phyloP scores from a whole-genome alignment of 2,329 filamentous ascomycete species.

The Phialocephala sp. region DNA sequence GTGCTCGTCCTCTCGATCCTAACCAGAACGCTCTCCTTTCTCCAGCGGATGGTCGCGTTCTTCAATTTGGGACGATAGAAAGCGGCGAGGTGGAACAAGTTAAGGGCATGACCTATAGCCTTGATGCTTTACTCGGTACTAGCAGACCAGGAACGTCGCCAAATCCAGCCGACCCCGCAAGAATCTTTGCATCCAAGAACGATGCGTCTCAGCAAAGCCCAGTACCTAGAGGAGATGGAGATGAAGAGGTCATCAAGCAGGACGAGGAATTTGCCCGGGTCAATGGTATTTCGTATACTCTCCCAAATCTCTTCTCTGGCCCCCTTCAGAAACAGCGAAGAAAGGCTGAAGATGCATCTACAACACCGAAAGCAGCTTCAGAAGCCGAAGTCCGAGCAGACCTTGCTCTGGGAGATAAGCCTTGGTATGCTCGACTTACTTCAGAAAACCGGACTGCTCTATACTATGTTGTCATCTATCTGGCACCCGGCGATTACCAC shows the following conservation, averaged over 20 bases:
- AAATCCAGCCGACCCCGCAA: constrained; percentile 47
- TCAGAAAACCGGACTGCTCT: constrained; percentile 71
- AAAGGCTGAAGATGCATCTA: constrained; percentile 75
- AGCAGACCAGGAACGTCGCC: constrained; percentile 53
- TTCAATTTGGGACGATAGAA: constrained; percentile 92
- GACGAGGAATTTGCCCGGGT: constrained; percentile 93
- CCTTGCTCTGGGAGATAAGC: constrained; percentile 72
- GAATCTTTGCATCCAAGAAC: constrained; percentile 50
- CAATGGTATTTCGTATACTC: constrained; percentile 94
- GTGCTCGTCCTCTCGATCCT: constrained; percentile 81
- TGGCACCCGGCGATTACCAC: constrained; percentile 97
- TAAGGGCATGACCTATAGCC: constrained; percentile 96
- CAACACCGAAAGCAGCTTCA: constrained; percentile 67
- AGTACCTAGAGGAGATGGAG: constrained; percentile 37
- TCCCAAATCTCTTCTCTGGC: constrained; percentile 88
- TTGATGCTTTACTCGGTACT: constrained; percentile 87
- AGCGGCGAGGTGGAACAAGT: constrained; percentile 97
- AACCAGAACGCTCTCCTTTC: constrained; percentile 81
- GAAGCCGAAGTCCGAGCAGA: constrained; percentile 86
- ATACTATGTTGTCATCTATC: constrained; percentile 94
- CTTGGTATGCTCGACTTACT: constrained; percentile 74
- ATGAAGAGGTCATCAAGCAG: constrained; percentile 72
- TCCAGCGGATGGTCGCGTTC: constrained; percentile 86
- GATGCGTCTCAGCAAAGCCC: constrained; percentile 35
- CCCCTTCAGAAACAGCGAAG: constrained; percentile 45